Evolutionary conservation across 495 filamentous ascomycete species (phyloP).

Genomic region (Aspergillus haitiensis): DNA sequence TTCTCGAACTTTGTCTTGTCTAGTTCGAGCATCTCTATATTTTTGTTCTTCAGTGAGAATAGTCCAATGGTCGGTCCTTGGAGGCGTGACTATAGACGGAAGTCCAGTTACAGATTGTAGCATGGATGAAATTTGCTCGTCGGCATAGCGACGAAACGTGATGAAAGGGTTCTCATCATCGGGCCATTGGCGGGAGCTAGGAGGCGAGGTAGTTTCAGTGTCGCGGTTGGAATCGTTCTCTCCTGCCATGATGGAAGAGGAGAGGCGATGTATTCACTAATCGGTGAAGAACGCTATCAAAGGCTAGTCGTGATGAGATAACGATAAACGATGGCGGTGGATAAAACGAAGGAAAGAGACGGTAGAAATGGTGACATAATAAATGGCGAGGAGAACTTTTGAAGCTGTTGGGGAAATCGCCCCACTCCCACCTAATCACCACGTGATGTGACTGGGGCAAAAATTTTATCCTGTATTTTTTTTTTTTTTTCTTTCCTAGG

Average conservation of each 20-base stretch:
- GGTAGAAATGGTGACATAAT: conserved; percentile 5
- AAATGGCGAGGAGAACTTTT: conserved; percentile 8
- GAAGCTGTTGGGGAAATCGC: conserved; percentile 23
- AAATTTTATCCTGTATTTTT: background rate
- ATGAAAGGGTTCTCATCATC: conserved; percentile 57
- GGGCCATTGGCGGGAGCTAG: conserved; percentile 24
- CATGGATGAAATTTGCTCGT: conserved; percentile 57
- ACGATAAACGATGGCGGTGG: background rate
- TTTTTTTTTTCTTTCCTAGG: background rate
- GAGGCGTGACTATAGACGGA: conserved; percentile 36
- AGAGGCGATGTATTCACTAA: background rate
- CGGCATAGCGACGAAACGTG: conserved; percentile 59
- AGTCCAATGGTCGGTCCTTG: conserved; percentile 35
- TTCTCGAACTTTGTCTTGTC: conserved; percentile 18
- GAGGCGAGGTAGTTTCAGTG: conserved; percentile 16
- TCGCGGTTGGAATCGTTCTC: conserved; percentile 30
- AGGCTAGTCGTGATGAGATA: background rate
- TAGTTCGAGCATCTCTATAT: conserved; percentile 27
- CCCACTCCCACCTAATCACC: conserved; percentile 21
- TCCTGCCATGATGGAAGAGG: conserved; percentile 30
- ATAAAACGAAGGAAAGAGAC: background rate
- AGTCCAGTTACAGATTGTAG: conserved; percentile 54
- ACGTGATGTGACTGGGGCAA: conserved; percentile 18
- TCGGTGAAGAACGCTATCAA: background rate
- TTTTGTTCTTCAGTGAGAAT: conserved; percentile 36